Evolutionary conservation across 345 rosid genomes (phyloP), one percentile per base, ranked within the genome.

Genomic region (Rhizophora mangle): DNA sequence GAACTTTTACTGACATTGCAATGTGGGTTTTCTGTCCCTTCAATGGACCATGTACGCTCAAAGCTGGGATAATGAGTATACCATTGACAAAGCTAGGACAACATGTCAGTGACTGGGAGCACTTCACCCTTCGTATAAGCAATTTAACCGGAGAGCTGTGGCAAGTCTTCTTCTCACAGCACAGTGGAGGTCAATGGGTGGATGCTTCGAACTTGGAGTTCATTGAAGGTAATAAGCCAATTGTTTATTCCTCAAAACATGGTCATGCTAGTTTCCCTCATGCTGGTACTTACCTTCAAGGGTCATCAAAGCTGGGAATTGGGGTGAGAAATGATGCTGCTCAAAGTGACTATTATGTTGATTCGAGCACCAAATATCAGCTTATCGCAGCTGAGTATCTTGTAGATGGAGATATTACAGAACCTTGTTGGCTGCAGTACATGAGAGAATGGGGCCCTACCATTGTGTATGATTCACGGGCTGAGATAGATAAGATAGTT

Each of bases 381-480:
- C 80, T 90, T 4, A 60, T 93, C 65, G 88, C 97, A 19, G 97
- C 92, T 0, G 98, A 90, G 87, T 89, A 86, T 68, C 89, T 93
- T 18, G 89, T 90, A 8, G 76, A 77, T 51, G 88, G 80, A 73
- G 85, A 59, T 46, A 82, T 90, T 20, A 19, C 37, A 7, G 97
- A 93, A 77, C 97, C 97, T 31, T 79, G 80, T 59, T 93, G 98
- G 98, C 76, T 90, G 79, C 88, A 89, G 74, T 93, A 83, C 62
- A 93, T 93, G 98, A 88, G 97, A 80, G 92, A 93, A 53, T 93
- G 98, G 98, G 98, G 97, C 59, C 98, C 98, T 1, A 82, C 84
- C 58, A 75, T 93, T 70, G 81, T 80, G 1, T 93, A 93, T 56
- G 97, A 90, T 76, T 86, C 97, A 2, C 78, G 90, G 47, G 83